Conservation (phyloP, 257 asterid species). For the Paraleonurus japonicus region DNA sequence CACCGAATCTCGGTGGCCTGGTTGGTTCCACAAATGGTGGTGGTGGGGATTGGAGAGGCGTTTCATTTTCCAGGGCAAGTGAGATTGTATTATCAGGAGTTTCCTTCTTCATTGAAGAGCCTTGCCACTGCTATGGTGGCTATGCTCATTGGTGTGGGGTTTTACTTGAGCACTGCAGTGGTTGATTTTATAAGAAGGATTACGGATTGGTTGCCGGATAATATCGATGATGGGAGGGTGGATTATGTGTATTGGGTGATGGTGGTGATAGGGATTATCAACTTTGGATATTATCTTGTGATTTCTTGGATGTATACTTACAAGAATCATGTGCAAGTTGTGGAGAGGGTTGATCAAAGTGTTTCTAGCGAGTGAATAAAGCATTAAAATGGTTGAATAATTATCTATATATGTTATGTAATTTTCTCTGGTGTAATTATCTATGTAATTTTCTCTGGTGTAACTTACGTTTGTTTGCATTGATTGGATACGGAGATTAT, state of each 20-base stretch:
- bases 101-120: slow-evolving; percentile 35
- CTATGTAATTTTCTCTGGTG: no score
- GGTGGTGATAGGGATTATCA: slow-evolving; percentile 24
- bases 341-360: neutral
- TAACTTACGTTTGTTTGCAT: no score
- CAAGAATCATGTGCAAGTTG: neutral
- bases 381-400: no score
- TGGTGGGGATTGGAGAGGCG: slow-evolving; percentile 52
- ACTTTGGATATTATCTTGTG: slow-evolving; percentile 34
- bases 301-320: slow-evolving; percentile 31
- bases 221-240: slow-evolving; percentile 35
- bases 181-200: slow-evolving; percentile 22
- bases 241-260: slow-evolving; percentile 42
- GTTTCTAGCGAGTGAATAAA: no score
- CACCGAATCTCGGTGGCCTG: slow-evolving; percentile 33
- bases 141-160: slow-evolving; percentile 24
- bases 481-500: no score
- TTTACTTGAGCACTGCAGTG: slow-evolving; percentile 30
- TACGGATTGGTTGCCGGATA: slow-evolving; percentile 36
- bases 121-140: slow-evolving; percentile 40
- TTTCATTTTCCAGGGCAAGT: slow-evolving; percentile 51
- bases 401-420: no score
- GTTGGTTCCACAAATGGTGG: slow-evolving; percentile 46
- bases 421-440: no score
- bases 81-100: slow-evolving; percentile 36